A percentile compares a stretch with the other conserved stretches of the same genome.
These are phyloP conservation scores for Dothiorella sarmentorum DNA, from an alignment of 2,329 filamentous ascomycete genomes.

Conservation along the genomic window DNA sequence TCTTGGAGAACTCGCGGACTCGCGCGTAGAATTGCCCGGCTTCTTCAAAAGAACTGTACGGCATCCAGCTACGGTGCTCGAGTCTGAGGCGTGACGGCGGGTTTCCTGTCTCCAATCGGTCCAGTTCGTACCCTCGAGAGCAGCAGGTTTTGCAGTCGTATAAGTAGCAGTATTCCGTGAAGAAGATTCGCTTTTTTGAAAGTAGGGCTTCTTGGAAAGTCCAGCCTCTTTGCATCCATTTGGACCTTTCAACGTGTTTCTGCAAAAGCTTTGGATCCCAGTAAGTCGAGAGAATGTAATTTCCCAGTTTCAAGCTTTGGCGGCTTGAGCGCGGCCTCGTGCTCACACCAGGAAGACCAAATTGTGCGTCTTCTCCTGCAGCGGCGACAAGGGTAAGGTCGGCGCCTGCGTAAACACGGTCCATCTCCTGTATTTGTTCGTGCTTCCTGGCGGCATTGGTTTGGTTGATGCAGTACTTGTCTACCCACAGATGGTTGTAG, in stretches of 20 bases:
- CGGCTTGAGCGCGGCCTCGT: neutral
- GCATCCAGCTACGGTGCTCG: neutral
- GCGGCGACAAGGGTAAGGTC: neutral
- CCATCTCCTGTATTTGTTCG: neutral
- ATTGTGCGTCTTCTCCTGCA: neutral
- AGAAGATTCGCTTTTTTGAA: neutral
- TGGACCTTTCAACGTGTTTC: neutral
- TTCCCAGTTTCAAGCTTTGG: neutral
- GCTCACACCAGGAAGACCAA: neutral
- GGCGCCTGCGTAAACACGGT: neutral
- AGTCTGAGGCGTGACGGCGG: rapidly evolving
- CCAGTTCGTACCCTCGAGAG: neutral
- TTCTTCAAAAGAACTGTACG: neutral
- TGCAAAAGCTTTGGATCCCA: neutral
- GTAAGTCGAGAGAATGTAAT: neutral
- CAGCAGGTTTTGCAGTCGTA: neutral
- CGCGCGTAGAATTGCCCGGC: neutral
- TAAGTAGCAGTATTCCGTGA: neutral
- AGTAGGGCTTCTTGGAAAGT: neutral
- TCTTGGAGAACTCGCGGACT: neutral
- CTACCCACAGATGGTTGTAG: neutral
- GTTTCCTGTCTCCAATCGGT: neutral
- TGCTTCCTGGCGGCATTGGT: neutral
- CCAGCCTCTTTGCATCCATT: neutral
- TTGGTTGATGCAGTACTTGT: neutral